phyloP scores from a whole-genome alignment of 768 basidiomycete species.

The Termitomyces sp. region DNA sequence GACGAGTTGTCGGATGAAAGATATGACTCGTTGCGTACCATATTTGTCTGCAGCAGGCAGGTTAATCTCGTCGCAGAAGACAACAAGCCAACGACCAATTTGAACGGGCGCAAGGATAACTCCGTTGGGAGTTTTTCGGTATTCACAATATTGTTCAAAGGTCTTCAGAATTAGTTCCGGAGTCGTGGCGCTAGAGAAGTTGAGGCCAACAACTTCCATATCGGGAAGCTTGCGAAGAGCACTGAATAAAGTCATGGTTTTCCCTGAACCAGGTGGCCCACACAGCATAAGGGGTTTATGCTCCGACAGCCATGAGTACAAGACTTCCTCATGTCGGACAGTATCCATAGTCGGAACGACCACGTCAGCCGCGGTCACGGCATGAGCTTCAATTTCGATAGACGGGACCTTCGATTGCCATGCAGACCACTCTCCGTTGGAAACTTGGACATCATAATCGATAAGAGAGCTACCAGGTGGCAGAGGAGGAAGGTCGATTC shows the following conservation, averaged over 20 bases:
- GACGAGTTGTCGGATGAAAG: slow-evolving; percentile 95
- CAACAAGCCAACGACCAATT: slow-evolving; percentile 96
- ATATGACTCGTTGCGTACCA: slow-evolving; percentile 97
- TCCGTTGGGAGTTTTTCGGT: slow-evolving; percentile 97
- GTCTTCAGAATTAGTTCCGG: slow-evolving; percentile 98
- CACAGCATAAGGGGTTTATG: slow-evolving; percentile 98
- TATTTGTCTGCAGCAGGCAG: slow-evolving; percentile 96
- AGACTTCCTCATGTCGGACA: slow-evolving; percentile 95
- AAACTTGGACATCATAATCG: slow-evolving; percentile 91
- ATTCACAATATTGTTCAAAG: slow-evolving; percentile 99
- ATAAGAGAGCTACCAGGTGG: slow-evolving; percentile 77
- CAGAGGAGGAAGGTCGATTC: slow-evolving; percentile 83
- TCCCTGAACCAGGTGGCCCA: slow-evolving; percentile 99
- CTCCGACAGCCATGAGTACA: slow-evolving; percentile 98
- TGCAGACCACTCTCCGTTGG: slow-evolving; percentile 79
- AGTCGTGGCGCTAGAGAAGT: slow-evolving; percentile 98
- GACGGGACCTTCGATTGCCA: slow-evolving; percentile 93
- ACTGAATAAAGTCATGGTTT: slow-evolving; percentile 99
- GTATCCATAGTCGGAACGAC: slow-evolving; percentile 99
- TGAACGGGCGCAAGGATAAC: slow-evolving; percentile 90
- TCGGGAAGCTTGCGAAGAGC: slow-evolving; percentile 96
- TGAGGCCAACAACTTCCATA: slow-evolving; percentile 98
- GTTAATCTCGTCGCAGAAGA: slow-evolving; percentile 99
- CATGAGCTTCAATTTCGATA: slow-evolving; percentile 95
- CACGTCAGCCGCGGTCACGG: slow-evolving; percentile 92